Base-by-base conservation (phyloP, 2,329 filamentous ascomycete genomes). In the Alternaria triticina region DNA sequence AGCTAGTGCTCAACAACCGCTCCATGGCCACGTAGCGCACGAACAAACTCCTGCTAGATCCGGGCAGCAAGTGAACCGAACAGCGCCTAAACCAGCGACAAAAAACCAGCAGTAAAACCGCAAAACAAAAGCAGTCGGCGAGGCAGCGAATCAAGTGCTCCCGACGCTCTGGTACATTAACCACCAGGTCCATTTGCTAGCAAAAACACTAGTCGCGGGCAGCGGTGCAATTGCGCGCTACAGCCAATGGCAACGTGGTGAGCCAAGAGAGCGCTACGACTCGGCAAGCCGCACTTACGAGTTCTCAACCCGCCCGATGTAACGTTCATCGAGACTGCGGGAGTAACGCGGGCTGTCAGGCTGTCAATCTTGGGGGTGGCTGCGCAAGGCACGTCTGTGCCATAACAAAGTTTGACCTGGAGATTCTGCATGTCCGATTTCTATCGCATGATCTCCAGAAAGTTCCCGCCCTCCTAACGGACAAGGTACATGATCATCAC, bases 71-170 rank as follows among this genome's bases (percentile, higher is more conserved):
- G 49, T 62, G 60, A 59, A 52, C 60, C 60, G 60, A 63, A 61
- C 58, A 44, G 17, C 54, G 36, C 49, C 36, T 54, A 58, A 49
- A 43, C 49, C 49, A 36, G 61, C 59, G 55, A 43, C 54, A 49
- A 45, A 54, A 56, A 44, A 36, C 46, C 56, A 51, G 45, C 40
- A 58, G 33, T 50, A 22, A 44, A 43, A 52, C 23, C n/a, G 56
- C 59, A 54, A 47, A 60, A 63, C 20, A 54, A 66, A 33, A 36
- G 7, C 58, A 56, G 61, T 65, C 61, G 67, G 67, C 65, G 67
- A 69, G 67, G 65, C 62, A 69, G 60, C 59, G 59, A 64, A 68
- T 65, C 56, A 62, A 66, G 54, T 61, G 52, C 9, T 22, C 64
- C 65, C 67, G 57, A 57, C 50, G 33, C 57, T 62, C 58, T 63